Evolutionary conservation across 108 stramenopile species (phyloP), one percentile per base, ranked within the genome.

Genomic region (Cyclotella baltica): DNA sequence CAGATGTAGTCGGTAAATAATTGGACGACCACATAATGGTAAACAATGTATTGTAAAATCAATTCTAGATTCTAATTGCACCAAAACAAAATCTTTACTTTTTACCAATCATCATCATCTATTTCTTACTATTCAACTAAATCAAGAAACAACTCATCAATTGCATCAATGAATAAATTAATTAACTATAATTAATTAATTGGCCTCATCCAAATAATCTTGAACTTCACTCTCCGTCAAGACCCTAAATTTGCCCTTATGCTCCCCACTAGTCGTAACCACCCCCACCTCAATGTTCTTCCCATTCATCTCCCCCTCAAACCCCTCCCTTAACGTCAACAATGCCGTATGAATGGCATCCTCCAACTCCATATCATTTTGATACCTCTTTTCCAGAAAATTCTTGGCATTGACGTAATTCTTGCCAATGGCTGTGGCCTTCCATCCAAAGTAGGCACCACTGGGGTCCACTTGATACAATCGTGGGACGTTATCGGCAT

Each of bases 231-330:
- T 95, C n/a, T 96, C 95, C n/a, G 93, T 97, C 78, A 99, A 88
- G 56, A 98, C 77, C 31, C 86, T 73, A 82, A 99, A 99, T 74
- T 93, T 92, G 33, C 98, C 94, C 80, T n/a, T n/a, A n/a, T n/a
- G n/a, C n/a, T 97, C 93, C 51, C 57, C 65, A 29, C 84, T 86
- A n/a, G n/a, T n/a, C n/a, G n/a, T n/a, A 2, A 98, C 93, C n/a
- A 99, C 87, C 20, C 94, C 99, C 5, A 99, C 93, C 85, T 99
- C 97, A 77, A 99, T 99, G 72, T 99, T 99, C 70, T 95, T 68
- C 56, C 93, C 94, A 58, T 89, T 98, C 98, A 99, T 99, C 90
- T 99, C 98, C 38, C 99, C 99, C 85, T 99, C 99, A 76, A 99
- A 99, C 48, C 98, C 98, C 79, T 99, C 98, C 38, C 99, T 81